Evolutionary conservation across 805 yeast species (phyloP).

Genomic region (Wickerhamiella musiphila): DNA sequence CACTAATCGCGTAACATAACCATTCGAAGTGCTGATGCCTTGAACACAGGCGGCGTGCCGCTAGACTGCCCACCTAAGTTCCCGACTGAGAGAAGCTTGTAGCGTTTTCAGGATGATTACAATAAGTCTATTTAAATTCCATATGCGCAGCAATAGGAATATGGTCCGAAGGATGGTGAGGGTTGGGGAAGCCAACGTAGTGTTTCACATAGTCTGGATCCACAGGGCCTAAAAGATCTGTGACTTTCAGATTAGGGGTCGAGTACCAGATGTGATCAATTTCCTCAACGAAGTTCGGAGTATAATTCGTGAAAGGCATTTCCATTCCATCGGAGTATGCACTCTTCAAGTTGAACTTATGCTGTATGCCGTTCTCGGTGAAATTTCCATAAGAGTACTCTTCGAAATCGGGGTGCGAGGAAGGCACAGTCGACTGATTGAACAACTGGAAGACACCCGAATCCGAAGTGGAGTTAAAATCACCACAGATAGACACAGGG

Average conservation of each 20-base stretch:
- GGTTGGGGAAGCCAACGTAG: slow-evolving; percentile 84
- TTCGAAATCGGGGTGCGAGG: slow-evolving; percentile 57
- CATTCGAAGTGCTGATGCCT: too few species aligned
- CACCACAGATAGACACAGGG: slow-evolving; percentile 85
- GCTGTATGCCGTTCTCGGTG: slow-evolving; percentile 77
- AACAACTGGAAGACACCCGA: slow-evolving; percentile 88
- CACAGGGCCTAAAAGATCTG: slow-evolving; percentile 70
- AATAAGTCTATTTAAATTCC: slow-evolving; percentile 46
- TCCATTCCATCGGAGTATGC: slow-evolving; percentile 76
- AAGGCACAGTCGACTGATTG: slow-evolving; percentile 58
- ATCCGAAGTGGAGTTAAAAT: slow-evolving; percentile 72
- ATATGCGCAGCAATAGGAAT: slow-evolving; percentile 71
- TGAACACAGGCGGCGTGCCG: too few species aligned
- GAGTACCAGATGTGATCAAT: slow-evolving; percentile 96
- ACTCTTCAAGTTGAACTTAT: slow-evolving; percentile 64
- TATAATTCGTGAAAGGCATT: slow-evolving; percentile 82
- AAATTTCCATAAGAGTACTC: slow-evolving; percentile 84
- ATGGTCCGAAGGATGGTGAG: slow-evolving; percentile 88
- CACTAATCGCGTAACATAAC: too few species aligned
- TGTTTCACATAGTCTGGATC: slow-evolving; percentile 61
- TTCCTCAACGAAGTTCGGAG: slow-evolving; percentile 84
- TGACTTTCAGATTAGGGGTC: slow-evolving; percentile 59
- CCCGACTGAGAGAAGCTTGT: too few species aligned
- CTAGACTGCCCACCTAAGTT: too few species aligned
- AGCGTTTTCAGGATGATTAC: too few species aligned